Conservation (phyloP, 768 basidiomycete species). For the Trametes elegans region DNA sequence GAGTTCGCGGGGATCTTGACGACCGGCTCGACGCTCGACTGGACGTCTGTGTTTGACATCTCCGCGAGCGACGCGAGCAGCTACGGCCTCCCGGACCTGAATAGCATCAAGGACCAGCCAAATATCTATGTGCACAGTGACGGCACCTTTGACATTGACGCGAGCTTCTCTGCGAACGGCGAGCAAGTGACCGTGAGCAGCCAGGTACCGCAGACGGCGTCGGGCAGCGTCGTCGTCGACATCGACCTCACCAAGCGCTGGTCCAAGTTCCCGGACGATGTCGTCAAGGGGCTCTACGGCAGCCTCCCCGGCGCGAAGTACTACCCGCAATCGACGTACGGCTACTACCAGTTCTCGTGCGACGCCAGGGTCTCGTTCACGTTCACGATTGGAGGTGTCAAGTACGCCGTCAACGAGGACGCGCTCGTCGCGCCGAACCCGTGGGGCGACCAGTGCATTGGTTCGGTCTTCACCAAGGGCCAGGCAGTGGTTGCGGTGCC, state of each 20-base stretch:
- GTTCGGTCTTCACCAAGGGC: constrained; percentile 13
- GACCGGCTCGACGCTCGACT: constrained; percentile 5
- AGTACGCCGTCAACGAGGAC: constrained; percentile 7
- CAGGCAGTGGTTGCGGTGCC: neutral
- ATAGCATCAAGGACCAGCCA: constrained; percentile 7
- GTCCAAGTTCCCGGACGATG: constrained; percentile 5
- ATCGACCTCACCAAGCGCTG: constrained; percentile 1
- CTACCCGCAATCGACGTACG: constrained; percentile 4
- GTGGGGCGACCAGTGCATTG: constrained; percentile 19
- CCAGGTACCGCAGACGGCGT: neutral
- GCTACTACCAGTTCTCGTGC: constrained; percentile 16
- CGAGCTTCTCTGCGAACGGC: constrained; percentile 6
- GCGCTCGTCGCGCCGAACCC: constrained; percentile 15
- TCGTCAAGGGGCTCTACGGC: constrained; percentile 11
- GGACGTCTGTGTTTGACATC: constrained; percentile 9
- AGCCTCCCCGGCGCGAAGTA: constrained; percentile 8
- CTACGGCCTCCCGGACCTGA: constrained; percentile 12
- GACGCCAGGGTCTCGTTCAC: constrained; percentile 6
- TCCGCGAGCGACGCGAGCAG: neutral
- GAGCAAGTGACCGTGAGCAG: neutral
- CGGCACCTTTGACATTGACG: constrained; percentile 14
- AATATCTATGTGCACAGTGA: constrained; percentile 3
- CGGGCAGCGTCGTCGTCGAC: constrained; percentile 3
- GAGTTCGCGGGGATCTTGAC: constrained; percentile 11
- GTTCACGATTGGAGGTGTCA: constrained; percentile 11